These are phyloP conservation scores for Aspergillus luchuensis DNA, from an alignment of 2,329 filamentous ascomycete species.

Conservation along the genomic window DNA sequence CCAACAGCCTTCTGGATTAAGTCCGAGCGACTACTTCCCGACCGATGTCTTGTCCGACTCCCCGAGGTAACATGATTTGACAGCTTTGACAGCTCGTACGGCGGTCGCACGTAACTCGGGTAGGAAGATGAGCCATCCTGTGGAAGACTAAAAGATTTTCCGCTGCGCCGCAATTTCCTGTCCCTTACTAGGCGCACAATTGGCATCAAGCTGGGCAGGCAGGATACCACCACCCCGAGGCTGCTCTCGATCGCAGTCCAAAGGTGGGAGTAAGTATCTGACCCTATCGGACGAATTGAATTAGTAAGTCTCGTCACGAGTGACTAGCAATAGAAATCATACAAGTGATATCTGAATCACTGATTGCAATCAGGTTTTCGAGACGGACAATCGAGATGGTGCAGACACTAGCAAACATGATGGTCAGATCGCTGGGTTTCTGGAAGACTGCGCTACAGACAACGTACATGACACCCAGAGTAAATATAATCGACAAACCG, in stretches of 20 bases:
- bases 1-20: not conserved
- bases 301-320: not conserved
- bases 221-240: conserved; percentile 1
- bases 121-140: not conserved
- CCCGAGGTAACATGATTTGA: not conserved
- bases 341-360: conserved; percentile 2
- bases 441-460: not conserved
- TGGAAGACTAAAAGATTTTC: not conserved
- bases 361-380: conserved; percentile 1
- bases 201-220: conserved; percentile 3
- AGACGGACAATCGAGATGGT: not conserved
- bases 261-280: not conserved
- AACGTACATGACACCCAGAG: not conserved
- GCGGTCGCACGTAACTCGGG: not conserved
- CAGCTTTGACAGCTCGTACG: not conserved
- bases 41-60: not conserved
- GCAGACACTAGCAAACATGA: not conserved
- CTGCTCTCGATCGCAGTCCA: conserved; percentile 8
- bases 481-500: not conserved
- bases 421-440: not conserved
- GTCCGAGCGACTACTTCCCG: not conserved
- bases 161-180: not conserved
- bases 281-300: not conserved
- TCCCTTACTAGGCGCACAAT: not conserved
- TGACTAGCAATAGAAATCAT: too few relatives aligned